Base-by-base conservation (phyloP, 2,329 filamentous ascomycete species). In the Fusarium xyrophilum region DNA sequence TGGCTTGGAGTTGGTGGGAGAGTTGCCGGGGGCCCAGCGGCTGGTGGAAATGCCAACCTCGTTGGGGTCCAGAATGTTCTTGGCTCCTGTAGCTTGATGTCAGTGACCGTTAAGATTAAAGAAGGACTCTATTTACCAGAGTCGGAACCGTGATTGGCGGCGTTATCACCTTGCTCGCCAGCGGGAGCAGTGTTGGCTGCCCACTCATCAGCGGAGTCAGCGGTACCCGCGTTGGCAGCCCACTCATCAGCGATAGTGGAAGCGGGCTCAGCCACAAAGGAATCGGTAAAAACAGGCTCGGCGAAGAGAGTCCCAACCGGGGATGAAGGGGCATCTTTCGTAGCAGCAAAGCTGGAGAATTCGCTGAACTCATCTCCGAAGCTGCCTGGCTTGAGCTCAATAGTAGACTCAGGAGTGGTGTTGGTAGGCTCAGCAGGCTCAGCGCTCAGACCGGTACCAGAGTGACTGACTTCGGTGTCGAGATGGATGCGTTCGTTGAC, bases 31-130 rank as follows among this genome's bases (percentile, higher is more conserved):
- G 12, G 63, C 68, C 68, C 65, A 69, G 17, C 63, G 53, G 23
- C 68, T 71, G 13, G 65, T 47, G 6, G 56, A 28, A 19, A 71
- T 14, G 1, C 65, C 68, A 3, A 65, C 57, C 1, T 44, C 55
- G 3, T 40, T 12, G 17, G 30, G 46, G 11, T 58, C 44, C 3
- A 65, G 39, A 3, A 54, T 35, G 21, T 52, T 42, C 25, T 56
- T 53, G 28, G 30, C 32, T n/a, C 7, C 67, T 70, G 7, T 4
- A 7, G 9, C 21, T 9, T 5, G 6, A 52, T 13, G n/a, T 70
- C 27, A 69, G 63, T 7, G 15, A 13, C 6, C 0, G 12, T 25
- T 21, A 2, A 15, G 12, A 13, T 1, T 4, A 6, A 1, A 9
- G 21, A 8, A 4, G 15, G 7, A 3, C 14, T 8, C 3, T 23